Evolutionary conservation across 2,329 filamentous ascomycete genomes (phyloP), one percentile per base, ranked within the genome.

Genomic region (Aspergillus nomiae): DNA sequence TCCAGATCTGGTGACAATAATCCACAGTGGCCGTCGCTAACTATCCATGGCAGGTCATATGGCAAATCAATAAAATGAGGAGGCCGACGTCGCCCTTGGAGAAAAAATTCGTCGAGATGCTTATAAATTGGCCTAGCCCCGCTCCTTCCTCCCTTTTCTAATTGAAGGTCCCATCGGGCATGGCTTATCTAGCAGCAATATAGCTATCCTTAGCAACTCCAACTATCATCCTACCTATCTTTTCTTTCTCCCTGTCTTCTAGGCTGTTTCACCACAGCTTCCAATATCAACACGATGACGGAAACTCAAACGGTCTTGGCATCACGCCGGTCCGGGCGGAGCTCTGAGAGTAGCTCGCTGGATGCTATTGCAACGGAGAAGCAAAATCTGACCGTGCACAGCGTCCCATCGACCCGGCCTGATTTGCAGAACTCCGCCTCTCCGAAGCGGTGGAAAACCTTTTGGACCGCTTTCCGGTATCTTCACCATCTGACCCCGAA

Each of bases 391-490:
- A 63, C 67, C 10, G 43, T 60, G 3, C 26, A 59, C 43, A 57
- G 51, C 28, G 34, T 62, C 26, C 54, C 58, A 24, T 55, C 64
- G 10, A 51, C 54, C 19, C 34, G 63, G 24, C 65, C 68, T 4
- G 68, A 76, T 34, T 70, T 80, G 14, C 79, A 83, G 66, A 81
- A 81, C 21, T 78, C 82, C 2, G 82, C 78, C 9, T 80, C 80
- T 3, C 76, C 83, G 4, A 83, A 83, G 65, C 79, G 83, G 45
- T 77, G 81, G 72, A 83, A 81, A 74, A 84, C 80, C 1, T 84
- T 86, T 63, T 76, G 81, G 73, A 76, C 75, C 57, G 79, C 84
- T 5, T 85, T 85, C 76, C 81, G 80, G 65, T 82, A 83, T 69
- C 77, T 86, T 48, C 76, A 77, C 63, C 77, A 82, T 67, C 74